Percentiles rank a stretch among this genome's conserved stretches.
Conservation (phyloP, 106 monocot species). For the Dioscorea alata region DNA sequence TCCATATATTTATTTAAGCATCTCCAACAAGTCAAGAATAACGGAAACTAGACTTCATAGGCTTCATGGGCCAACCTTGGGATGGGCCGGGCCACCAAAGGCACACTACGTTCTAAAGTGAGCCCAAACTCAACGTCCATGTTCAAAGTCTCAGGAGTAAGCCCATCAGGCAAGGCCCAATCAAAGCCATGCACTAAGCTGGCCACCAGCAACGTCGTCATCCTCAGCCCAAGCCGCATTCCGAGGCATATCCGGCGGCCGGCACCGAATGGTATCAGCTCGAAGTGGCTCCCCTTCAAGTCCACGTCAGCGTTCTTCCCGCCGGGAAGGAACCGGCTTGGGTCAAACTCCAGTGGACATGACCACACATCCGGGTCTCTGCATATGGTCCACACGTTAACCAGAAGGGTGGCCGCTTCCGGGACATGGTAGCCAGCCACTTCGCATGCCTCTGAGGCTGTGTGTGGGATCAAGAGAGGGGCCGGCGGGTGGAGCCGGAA, state of each 20-base stretch:
- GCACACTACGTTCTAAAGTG: neutral
- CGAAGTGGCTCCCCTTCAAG: neutral
- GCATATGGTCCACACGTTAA: conserved; percentile 1
- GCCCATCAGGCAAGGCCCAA: conserved; percentile 30
- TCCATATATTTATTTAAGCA: too few species aligned
- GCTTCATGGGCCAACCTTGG: neutral
- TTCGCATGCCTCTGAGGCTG: neutral
- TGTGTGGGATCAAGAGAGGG: neutral
- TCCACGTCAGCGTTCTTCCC: conserved; percentile 1
- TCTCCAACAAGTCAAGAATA: too few species aligned
- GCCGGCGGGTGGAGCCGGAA: conserved; percentile 2
- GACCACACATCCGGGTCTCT: neutral
- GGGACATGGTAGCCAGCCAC: conserved; percentile 1
- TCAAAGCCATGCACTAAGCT: conserved; percentile 36
- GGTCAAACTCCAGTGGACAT: neutral
- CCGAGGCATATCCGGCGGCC: conserved; percentile 20
- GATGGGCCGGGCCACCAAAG: neutral
- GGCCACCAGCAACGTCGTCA: conserved; percentile 34
- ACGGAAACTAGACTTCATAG: neutral
- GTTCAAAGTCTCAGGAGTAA: conserved; percentile 13
- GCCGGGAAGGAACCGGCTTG: neutral
- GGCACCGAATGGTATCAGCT: conserved; percentile 7
- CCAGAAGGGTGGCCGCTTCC: neutral
- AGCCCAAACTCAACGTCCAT: conserved; percentile 22
- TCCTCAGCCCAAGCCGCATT: conserved; percentile 34